phyloP scores from a whole-genome alignment of 129 eudicot species.

The Ambrosia trifida region DNA sequence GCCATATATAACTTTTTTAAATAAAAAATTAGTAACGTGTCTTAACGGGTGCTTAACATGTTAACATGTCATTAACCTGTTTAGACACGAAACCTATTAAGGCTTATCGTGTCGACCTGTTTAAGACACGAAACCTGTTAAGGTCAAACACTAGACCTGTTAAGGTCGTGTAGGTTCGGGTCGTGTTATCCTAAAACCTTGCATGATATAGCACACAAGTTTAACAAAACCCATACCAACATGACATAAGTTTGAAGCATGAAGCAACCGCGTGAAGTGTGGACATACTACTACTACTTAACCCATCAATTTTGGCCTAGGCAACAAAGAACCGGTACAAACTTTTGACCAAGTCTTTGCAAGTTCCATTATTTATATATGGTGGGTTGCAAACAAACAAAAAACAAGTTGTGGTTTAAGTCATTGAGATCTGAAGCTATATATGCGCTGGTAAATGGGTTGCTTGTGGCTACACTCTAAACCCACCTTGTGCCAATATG shows the following conservation, averaged over 20 bases:
- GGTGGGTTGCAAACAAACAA: conserved; percentile 7
- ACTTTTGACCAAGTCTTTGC: conserved; percentile 22
- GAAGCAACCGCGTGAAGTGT: conserved; percentile 23
- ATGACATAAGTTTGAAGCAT: not conserved
- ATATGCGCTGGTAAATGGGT: conserved; percentile 12
- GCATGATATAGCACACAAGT: too few species aligned
- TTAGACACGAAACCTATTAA: too few species aligned
- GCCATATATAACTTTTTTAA: too few species aligned
- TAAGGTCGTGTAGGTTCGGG: too few species aligned
- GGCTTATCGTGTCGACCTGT: too few species aligned
- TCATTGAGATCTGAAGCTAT: conserved; percentile 20
- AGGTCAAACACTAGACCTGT: too few species aligned
- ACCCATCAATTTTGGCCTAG: conserved; percentile 20
- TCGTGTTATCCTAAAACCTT: too few species aligned
- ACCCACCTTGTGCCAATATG: conserved; percentile 21
- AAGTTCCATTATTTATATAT: not conserved
- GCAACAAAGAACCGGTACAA: conserved; percentile 24
- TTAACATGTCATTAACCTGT: too few species aligned
- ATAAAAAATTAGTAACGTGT: too few species aligned
- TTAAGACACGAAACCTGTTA: too few species aligned
- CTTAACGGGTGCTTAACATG: too few species aligned
- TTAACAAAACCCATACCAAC: too few species aligned
- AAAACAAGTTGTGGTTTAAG: conserved; percentile 20
- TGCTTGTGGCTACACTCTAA: conserved; percentile 23
- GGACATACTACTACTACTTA: conserved; percentile 17